These are phyloP conservation scores for Prunus yedoensis DNA, from an alignment of 331 rosid genomes.

Conservation along the genomic window DNA sequence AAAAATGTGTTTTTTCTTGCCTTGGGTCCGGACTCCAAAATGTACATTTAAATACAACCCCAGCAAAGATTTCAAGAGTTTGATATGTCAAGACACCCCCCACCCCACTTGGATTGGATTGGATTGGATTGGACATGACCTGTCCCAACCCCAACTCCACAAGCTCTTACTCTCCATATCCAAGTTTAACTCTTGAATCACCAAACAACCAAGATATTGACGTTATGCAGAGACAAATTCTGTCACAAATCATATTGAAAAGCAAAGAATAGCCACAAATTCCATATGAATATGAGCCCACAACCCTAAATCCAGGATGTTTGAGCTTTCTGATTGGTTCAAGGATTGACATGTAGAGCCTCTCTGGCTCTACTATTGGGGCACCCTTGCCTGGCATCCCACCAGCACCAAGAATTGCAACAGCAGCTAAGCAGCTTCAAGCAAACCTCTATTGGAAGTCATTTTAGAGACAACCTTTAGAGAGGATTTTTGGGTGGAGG, in stretches of 20 bases:
- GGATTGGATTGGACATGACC: background rate
- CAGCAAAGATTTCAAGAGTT: background rate
- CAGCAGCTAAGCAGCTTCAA: slow-evolving; percentile 15
- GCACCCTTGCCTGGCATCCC: slow-evolving; percentile 31
- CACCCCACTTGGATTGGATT: too few relatives aligned
- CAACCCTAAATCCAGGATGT: slow-evolving; percentile 40
- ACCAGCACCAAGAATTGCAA: slow-evolving; percentile 26
- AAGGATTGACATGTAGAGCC: slow-evolving; percentile 13
- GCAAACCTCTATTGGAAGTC: slow-evolving; percentile 23
- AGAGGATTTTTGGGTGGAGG: slow-evolving; percentile 27
- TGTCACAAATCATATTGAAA: background rate
- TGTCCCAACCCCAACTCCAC: background rate
- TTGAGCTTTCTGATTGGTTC: slow-evolving; percentile 23
- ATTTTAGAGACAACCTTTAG: slow-evolving; percentile 21
- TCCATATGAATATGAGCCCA: slow-evolving; percentile 32
- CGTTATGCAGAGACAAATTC: slow-evolving; percentile 12
- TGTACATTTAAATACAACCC: background rate
- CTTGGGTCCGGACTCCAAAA: background rate
- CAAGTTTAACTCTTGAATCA: background rate
- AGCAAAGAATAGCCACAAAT: slow-evolving; percentile 27
- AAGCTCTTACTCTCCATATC: background rate
- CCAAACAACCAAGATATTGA: background rate
- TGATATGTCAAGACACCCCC: background rate
- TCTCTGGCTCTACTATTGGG: background rate
- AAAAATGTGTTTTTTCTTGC: background rate